Evolutionary conservation across 1,284 basidiomycete species (phyloP).

Genomic region (Leccinum fallax): DNA sequence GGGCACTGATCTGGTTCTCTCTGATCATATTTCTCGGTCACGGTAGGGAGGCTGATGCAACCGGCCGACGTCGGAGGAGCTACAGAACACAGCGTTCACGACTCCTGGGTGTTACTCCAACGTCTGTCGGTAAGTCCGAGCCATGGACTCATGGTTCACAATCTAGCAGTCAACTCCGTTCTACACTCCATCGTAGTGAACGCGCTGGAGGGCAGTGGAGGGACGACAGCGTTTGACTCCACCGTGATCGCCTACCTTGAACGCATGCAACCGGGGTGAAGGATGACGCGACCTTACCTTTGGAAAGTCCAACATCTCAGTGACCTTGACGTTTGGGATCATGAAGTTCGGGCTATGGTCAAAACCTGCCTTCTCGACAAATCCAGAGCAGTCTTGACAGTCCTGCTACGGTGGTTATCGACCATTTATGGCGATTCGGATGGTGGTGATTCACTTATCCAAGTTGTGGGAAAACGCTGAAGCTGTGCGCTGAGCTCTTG

Average conservation of each 20-base stretch:
- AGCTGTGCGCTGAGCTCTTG: background rate
- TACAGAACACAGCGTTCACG: conserved; percentile 86
- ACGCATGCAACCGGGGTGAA: conserved; percentile 87
- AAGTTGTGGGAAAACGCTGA: background rate
- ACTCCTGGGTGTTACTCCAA: conserved; percentile 90
- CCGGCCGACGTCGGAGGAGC: conserved; percentile 68
- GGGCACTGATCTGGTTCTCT: conserved; percentile 85
- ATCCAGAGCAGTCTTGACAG: conserved; percentile 65
- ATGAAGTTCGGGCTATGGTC: conserved; percentile 78
- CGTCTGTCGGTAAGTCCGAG: conserved; percentile 84
- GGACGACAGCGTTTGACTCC: conserved; percentile 91
- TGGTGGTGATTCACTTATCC: no score
- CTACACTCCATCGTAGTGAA: conserved; percentile 94
- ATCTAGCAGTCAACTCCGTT: conserved; percentile 93
- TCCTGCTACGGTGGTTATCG: conserved; percentile 68
- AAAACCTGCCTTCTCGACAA: conserved; percentile 89
- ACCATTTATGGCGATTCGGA: conserved; percentile 91
- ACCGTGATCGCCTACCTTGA: conserved; percentile 81
- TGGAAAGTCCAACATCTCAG: conserved; percentile 92
- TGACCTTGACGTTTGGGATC: conserved; percentile 78
- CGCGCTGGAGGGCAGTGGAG: conserved; percentile 93
- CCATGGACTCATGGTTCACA: conserved; percentile 60
- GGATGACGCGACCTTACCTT: conserved; percentile 78
- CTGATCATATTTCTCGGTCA: conserved; percentile 84
- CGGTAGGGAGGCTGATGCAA: conserved; percentile 85